Conservation (phyloP, 208 protist species). For the Acanthamoeba lenticulata region DNA sequence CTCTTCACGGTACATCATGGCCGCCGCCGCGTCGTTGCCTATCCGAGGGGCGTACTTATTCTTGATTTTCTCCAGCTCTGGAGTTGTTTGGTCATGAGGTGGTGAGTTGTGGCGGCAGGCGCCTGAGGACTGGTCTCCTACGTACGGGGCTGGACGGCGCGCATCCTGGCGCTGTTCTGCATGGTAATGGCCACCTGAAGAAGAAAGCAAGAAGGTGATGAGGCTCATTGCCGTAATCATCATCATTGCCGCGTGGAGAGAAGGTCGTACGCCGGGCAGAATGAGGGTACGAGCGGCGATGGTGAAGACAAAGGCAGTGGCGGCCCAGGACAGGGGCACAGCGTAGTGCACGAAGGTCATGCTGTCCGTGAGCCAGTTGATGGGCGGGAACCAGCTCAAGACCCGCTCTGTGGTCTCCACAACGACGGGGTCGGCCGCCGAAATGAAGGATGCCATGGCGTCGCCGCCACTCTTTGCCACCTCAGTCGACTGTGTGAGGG, state of each 20-base stretch:
- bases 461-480: background rate
- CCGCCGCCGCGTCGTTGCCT: background rate
- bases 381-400: background rate
- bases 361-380: background rate
- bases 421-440: background rate
- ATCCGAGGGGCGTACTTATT: background rate
- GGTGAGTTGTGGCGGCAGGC: too few relatives aligned
- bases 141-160: background rate
- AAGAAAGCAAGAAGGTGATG: background rate
- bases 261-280: background rate
- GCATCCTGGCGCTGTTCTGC: conserved; percentile 31
- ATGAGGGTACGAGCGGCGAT: background rate
- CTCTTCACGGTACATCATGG: background rate
- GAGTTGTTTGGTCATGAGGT: too few relatives aligned
- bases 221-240: background rate
- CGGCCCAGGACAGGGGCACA: background rate
- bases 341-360: conserved; percentile 7
- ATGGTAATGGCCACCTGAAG: conserved; percentile 1
- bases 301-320: background rate
- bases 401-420: background rate
- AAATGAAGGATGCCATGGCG: background rate
- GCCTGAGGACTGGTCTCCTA: background rate
- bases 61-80: background rate
- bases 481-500: background rate
- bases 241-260: too few relatives aligned